Conservation (phyloP, 192 early-diverging fungal species). For the Backusella tarrabulga region DNA sequence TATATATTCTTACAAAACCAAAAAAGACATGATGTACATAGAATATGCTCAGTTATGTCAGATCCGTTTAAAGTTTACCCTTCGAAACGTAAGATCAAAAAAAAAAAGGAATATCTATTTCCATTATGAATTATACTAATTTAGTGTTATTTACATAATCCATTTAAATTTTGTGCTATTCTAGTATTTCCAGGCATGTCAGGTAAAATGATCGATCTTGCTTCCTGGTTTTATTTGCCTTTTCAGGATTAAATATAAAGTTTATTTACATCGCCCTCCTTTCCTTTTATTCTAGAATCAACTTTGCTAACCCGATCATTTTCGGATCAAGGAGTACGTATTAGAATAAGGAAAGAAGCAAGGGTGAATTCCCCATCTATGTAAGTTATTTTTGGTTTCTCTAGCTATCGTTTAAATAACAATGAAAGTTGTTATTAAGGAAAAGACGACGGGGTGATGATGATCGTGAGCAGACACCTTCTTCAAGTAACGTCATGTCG, state of each 20-base stretch:
- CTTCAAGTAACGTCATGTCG: conserved; percentile 12
- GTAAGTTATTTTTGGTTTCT: not conserved
- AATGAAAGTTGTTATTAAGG: not conserved
- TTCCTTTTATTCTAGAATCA: not conserved
- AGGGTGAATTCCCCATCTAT: not conserved
- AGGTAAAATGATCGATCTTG: conserved; percentile 1
- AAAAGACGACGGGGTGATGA: not conserved
- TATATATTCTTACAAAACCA: not conserved
- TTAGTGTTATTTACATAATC: not conserved
- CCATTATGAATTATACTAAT: not conserved
- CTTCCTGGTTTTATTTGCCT: not conserved
- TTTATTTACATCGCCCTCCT: not conserved
- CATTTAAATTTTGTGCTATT: not conserved
- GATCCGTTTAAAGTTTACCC: conserved; percentile 10
- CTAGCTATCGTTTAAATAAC: not conserved
- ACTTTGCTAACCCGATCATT: conserved; percentile 8
- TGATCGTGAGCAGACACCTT: not conserved
- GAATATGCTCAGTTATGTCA: conserved; percentile 9
- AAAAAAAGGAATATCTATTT: not conserved
- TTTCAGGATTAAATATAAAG: not conserved
- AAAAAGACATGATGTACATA: conserved; percentile 6
- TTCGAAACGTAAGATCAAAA: conserved; percentile 5
- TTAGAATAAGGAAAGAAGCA: conserved; percentile 5
- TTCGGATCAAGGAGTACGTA: conserved; percentile 13
- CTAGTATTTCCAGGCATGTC: conserved; percentile 12